Conservation (phyloP, 805 yeast species). For the Jamesozyma spencerorum region DNA sequence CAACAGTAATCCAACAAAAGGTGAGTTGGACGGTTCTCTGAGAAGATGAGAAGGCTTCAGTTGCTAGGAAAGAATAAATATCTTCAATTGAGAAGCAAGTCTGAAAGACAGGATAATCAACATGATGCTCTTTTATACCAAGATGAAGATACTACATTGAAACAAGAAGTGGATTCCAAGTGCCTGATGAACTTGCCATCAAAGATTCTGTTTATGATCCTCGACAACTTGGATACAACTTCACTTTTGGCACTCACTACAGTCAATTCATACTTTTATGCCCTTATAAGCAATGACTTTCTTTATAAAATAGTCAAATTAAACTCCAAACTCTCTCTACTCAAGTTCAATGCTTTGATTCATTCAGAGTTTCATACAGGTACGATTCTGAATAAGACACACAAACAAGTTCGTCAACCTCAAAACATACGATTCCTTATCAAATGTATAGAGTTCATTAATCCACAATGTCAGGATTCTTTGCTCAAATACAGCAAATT, state of each 20-base stretch:
- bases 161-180: too few species aligned
- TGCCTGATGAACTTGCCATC: conserved; percentile 18
- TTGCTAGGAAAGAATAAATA: conserved; percentile 17
- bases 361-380: conserved; percentile 24
- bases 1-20: too few species aligned
- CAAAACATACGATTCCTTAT: conserved; percentile 24
- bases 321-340: conserved; percentile 18
- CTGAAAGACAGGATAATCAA: too few species aligned
- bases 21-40: too few species aligned
- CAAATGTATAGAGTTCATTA: conserved; percentile 20
- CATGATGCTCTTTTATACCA: too few species aligned
- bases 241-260: conserved; percentile 18
- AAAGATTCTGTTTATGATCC: conserved; percentile 18
- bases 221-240: conserved; percentile 17
- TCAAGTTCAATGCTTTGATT: conserved; percentile 25
- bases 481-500: conserved; percentile 26
- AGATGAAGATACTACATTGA: too few species aligned
- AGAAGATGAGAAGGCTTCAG: conserved; percentile 20
- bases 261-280: conserved; percentile 20
- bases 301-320: conserved; percentile 23
- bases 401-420: not conserved
- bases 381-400: too few species aligned
- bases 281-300: conserved; percentile 18
- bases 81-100: too few species aligned
- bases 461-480: conserved; percentile 29